Evolutionary conservation across 1,284 basidiomycete genomes (phyloP).

Genomic region (Leccinum solheimii): DNA sequence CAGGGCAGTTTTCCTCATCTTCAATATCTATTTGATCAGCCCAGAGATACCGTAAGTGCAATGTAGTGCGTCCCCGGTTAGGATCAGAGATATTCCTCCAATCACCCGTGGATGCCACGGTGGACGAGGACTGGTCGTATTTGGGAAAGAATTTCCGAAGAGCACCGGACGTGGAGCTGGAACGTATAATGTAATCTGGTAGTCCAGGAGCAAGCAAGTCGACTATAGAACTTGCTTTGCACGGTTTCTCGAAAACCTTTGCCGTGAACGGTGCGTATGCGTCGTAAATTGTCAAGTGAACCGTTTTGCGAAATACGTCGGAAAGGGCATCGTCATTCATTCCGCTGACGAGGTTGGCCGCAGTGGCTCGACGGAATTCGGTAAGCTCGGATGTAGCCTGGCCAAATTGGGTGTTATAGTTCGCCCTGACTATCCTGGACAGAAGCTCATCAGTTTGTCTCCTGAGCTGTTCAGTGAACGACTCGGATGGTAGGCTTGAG

Average conservation of each 20-base stretch:
- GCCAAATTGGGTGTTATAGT: constrained; percentile 5
- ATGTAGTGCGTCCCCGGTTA: too few relatives aligned
- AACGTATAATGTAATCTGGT: background rate
- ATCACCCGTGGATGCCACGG: too few relatives aligned
- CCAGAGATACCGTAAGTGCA: too few relatives aligned
- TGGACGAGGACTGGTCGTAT: too few relatives aligned
- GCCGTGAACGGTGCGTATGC: background rate
- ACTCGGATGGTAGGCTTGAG: background rate
- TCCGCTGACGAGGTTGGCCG: background rate
- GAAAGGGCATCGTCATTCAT: background rate
- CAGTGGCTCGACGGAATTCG: background rate
- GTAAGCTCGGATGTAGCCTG: background rate
- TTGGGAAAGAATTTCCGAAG: background rate
- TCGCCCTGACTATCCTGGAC: background rate
- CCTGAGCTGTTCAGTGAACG: background rate
- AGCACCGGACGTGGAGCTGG: background rate
- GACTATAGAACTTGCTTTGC: background rate
- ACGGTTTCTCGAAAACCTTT: background rate
- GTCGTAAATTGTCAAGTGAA: background rate
- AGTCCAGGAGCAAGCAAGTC: background rate
- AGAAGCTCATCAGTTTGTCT: background rate
- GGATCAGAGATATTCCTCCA: too few relatives aligned
- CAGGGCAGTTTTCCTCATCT: too few relatives aligned
- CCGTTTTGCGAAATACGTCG: background rate
- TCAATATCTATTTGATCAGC: too few relatives aligned